These are phyloP conservation scores for Microdochium trichocladiopsis DNA, from an alignment of 2,329 filamentous ascomycete genomes.

Conservation along the genomic window DNA sequence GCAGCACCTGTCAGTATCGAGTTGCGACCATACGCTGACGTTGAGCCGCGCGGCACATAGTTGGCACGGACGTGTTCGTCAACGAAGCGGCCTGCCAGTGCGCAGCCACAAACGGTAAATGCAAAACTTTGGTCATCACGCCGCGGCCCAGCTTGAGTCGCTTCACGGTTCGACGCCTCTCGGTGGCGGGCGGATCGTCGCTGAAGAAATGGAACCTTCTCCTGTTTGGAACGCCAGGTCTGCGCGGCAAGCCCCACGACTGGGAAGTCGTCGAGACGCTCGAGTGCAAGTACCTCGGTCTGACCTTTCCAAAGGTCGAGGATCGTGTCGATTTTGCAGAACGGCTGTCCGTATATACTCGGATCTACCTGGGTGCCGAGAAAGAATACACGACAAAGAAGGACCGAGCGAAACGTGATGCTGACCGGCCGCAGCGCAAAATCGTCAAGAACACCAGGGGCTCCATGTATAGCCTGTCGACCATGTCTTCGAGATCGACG, in stretches of 20 bases:
- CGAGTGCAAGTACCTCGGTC: neutral
- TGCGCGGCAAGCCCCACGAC: neutral
- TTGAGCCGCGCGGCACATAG: neutral
- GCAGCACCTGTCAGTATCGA: neutral
- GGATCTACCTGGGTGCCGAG: neutral
- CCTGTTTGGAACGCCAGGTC: neutral
- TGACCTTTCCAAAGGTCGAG: neutral
- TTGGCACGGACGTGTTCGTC: neutral
- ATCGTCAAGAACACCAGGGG: neutral
- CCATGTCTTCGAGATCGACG: neutral
- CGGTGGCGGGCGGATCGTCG: neutral
- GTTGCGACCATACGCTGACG: neutral
- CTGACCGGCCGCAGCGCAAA: neutral
- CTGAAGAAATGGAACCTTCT: neutral
- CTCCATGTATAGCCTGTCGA: neutral
- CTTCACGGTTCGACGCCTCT: neutral
- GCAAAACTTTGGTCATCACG: neutral
- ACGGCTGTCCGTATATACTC: neutral
- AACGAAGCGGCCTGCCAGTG: neutral
- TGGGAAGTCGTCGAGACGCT: neutral
- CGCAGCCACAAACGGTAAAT: neutral
- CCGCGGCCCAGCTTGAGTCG: neutral
- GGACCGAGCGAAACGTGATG: neutral
- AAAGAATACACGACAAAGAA: neutral
- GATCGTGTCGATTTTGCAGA: neutral